Evolutionary conservation across 1,284 basidiomycete genomes (phyloP), one percentile per base, ranked within the genome.

Genomic region (Phylloboletellus chloephorus): DNA sequence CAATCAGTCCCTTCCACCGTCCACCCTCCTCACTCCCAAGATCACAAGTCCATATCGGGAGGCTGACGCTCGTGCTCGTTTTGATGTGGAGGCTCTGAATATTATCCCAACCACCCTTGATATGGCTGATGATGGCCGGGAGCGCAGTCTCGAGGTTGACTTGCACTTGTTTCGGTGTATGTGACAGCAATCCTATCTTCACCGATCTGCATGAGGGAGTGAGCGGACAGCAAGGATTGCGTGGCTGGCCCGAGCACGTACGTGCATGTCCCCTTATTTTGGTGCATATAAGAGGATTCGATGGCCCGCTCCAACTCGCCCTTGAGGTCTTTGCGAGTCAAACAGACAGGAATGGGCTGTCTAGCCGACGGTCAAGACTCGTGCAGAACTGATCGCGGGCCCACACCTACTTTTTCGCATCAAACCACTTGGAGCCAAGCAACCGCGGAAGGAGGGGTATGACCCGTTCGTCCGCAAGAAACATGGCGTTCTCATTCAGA

Each of bases 31-130:
- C 71, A 10, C 68, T 71, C 34, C 80, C 77, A n/a, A 92, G 67
- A 10, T 71, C 66, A 56, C 84, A 87, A 31, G 73, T 79, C 91
- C 92, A 98, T 52, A 98, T 80, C 1, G 95, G 95, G 21, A 98
- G 67, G 48, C 86, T 81, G n/a, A 82, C 72, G 37, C 85, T 89
- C 13, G 76, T 78, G 50, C 80, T 88, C 3, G 92, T 96, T 69
- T 98, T 98, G 69, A 98, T 81, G 51, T 93, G 78, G 20, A 98
- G 65, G 46, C 79, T 84, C 56, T 96, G 90, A 35, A 98, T 71
- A 60, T 97, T 97, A 42, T 87, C 82, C 94, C 94, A 97, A 16
- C 80, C 85, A 35, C 82, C 88, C 49, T 79, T 76, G 50, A 97
- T 76, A 38, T 74, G 72, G 45, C 71, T 66, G 25, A 84, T 75